Evolutionary conservation across 2,329 filamentous ascomycete genomes (phyloP), one percentile per base, ranked within the genome.

Genomic region (Fusarium sp.): DNA sequence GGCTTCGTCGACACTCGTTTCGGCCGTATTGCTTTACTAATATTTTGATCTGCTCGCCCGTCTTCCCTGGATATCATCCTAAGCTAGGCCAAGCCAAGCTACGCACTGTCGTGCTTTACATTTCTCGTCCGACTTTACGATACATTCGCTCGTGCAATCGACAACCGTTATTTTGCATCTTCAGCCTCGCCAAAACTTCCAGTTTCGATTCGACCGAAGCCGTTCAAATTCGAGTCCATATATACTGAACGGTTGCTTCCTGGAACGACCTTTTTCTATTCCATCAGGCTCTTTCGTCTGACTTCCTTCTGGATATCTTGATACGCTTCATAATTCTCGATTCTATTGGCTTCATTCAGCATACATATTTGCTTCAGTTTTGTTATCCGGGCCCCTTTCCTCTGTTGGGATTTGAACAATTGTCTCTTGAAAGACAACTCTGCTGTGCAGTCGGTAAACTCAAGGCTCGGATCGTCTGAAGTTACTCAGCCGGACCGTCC

Each of bases 1-100:
- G 68, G 58, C 72, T 67, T 74, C 71, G 72, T 74, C 73, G 73
- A 77, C 77, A 62, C 72, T 78, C 77, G 69, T 78, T 79, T 72
- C 66, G 59, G 62, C 61, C 72, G 60, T 77, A 77, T 73, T 71
- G 67, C 70, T 69, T 74, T 75, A 71, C 65, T 75, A 75, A 76
- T 77, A 78, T 72, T 76, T 70, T 77, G 72, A 68, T 75, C 73
- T 69, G 64, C 67, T 75, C 68, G 60, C 65, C 28, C 49, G 49
- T 26, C 49, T 65, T 58, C 56, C 41, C 55, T 61, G 63, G 63
- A 68, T 70, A 55, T 42, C 31, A 56, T 67, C 66, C 53, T 59
- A 46, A 70, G 67, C 56, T 62, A 56, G 21, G 54, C 28, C 58
- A 62, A 28, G 60, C 28, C 39, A 63, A 55, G 42, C 34, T 58